Percentiles rank a stretch among this genome's conserved stretches.
Evolutionary conservation across 2,329 filamentous ascomycete species (phyloP).

Genomic region (Berkeleyomyces rouxiae): DNA sequence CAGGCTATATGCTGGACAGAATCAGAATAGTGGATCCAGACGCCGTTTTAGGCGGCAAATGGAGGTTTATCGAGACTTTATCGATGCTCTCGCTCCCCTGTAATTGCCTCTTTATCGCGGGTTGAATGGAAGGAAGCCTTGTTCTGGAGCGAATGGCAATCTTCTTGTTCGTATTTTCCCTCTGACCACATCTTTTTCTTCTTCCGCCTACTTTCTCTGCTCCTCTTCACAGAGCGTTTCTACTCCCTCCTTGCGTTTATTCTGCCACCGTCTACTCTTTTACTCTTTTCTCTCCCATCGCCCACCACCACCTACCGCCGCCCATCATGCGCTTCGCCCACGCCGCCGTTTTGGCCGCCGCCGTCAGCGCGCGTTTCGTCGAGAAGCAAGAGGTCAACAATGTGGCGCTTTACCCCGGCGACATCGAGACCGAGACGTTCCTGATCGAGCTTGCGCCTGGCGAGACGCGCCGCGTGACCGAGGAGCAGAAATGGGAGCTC

Average conservation of each 20-base stretch:
- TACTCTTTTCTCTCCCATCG: neutral
- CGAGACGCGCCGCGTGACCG: constrained; percentile 71
- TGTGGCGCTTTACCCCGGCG: constrained; percentile 31
- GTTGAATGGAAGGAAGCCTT: no score
- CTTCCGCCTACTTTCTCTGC: neutral
- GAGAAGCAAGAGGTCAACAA: constrained; percentile 30
- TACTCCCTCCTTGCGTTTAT: neutral
- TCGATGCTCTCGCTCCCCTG: neutral
- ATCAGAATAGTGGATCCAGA: neutral
- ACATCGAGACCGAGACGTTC: constrained; percentile 36
- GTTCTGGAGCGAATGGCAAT: neutral
- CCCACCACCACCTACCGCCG: neutral
- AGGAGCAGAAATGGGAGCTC: constrained; percentile 89
- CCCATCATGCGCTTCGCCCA: constrained; percentile 35
- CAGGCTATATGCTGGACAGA: neutral
- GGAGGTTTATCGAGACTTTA: neutral
- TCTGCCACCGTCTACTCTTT: neutral
- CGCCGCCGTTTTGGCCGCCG: constrained; percentile 35
- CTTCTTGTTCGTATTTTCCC: neutral
- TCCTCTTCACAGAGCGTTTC: neutral
- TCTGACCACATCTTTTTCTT: neutral
- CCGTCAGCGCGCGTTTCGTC: constrained; percentile 40
- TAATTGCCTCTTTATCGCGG: no score
- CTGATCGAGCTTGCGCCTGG: constrained; percentile 76
- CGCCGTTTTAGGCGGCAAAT: neutral